Evolutionary conservation across 495 filamentous ascomycete species (phyloP).

Genomic region (Sordaria brevicollis): DNA sequence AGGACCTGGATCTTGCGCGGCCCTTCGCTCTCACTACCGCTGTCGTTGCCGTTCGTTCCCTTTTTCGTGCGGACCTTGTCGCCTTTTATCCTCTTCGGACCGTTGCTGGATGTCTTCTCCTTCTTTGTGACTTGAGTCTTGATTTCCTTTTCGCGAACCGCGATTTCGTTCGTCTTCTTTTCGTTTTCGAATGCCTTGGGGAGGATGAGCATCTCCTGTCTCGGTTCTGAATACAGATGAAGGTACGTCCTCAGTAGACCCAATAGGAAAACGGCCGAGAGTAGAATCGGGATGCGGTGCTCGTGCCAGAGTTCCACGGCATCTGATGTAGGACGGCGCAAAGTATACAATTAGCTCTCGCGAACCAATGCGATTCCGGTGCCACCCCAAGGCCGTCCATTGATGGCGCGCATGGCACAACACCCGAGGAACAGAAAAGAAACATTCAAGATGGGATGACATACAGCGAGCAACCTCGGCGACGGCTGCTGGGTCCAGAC

Average conservation of each 20-base stretch:
- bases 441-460: neutral
- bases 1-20: slow-evolving; percentile 55
- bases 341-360: neutral
- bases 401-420: neutral
- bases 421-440: neutral
- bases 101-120: slow-evolving; percentile 9
- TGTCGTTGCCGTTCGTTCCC: slow-evolving; percentile 10
- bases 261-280: slow-evolving; percentile 29
- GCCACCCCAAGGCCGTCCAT: neutral
- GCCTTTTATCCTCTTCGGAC: slow-evolving; percentile 41
- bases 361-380: neutral
- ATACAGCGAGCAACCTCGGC: neutral
- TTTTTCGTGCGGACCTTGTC: slow-evolving; percentile 23
- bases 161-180: slow-evolving; percentile 6
- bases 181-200: slow-evolving; percentile 16
- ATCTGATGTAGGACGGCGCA: slow-evolving; percentile 20
- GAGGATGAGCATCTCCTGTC: slow-evolving; percentile 11
- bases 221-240: slow-evolving; percentile 17
- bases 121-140: neutral
- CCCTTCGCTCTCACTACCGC: slow-evolving; percentile 4
- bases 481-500: neutral
- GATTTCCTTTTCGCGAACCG: neutral
- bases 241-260: slow-evolving; percentile 31
- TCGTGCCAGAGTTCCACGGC: slow-evolving; percentile 45
- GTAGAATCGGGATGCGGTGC: slow-evolving; percentile 40